Evolutionary conservation across 305 asterid genomes (phyloP).

Genomic region (Plantago coronopus): DNA sequence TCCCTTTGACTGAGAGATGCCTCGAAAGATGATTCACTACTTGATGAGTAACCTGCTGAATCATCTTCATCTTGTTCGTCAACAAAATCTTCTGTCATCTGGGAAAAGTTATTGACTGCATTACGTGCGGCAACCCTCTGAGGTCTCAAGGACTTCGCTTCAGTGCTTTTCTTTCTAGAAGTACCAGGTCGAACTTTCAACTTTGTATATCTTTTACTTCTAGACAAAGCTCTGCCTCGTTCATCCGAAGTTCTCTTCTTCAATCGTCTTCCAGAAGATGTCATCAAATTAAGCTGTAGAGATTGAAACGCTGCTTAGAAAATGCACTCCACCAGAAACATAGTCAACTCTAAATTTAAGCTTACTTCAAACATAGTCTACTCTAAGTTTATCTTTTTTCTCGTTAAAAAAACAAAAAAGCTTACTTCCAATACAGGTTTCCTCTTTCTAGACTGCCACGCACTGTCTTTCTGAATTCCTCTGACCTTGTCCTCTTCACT

Average conservation of each 20-base stretch:
- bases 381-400: constrained; percentile 24
- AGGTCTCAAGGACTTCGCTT: constrained; percentile 62
- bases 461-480: constrained; percentile 47
- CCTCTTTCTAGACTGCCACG: constrained; percentile 71
- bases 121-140: constrained; percentile 69
- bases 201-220: constrained; percentile 55
- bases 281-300: constrained; percentile 55
- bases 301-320: constrained; percentile 28
- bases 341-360: constrained; percentile 21
- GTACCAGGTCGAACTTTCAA: constrained; percentile 40
- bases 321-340: constrained; percentile 27
- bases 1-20: constrained; percentile 37
- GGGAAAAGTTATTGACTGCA: constrained; percentile 53
- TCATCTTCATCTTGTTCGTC: constrained; percentile 60
- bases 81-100: constrained; percentile 51
- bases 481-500: constrained; percentile 53
- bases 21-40: constrained; percentile 51
- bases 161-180: constrained; percentile 50
- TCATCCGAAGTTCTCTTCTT: constrained; percentile 58
- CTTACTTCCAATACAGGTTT: constrained; percentile 70
- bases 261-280: constrained; percentile 53
- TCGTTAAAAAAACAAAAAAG: too few species aligned
- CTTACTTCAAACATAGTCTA: constrained; percentile 55
- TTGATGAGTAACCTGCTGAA: constrained; percentile 54
- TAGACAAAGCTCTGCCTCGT: constrained; percentile 51